A percentile compares a stretch with the other conserved stretches of the same genome.
phyloP scores from a whole-genome alignment of 2,329 filamentous ascomycete genomes.

The Cercospora beticola region DNA sequence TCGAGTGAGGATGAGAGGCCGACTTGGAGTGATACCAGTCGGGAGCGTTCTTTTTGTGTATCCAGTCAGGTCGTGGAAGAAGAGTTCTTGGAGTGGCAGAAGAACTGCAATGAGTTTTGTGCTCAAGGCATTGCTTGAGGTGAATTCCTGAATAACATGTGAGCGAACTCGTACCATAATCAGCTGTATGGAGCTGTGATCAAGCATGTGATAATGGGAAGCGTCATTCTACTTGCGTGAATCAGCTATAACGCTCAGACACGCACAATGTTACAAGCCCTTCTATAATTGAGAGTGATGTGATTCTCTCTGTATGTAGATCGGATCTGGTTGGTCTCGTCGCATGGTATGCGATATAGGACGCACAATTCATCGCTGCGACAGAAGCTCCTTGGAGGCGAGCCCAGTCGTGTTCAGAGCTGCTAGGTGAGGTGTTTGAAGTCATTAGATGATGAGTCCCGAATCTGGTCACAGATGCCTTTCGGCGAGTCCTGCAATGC shows the following conservation, averaged over 20 bases:
- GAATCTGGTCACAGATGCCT: not conserved
- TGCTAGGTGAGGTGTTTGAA: not conserved
- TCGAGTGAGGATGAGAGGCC: not conserved
- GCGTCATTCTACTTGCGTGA: not conserved
- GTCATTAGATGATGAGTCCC: not conserved
- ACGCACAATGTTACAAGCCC: not conserved
- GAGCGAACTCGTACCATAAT: not conserved
- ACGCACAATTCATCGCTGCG: not conserved
- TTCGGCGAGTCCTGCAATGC: not conserved
- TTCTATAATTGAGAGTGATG: not conserved
- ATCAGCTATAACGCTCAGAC: not conserved
- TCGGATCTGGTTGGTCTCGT: not conserved
- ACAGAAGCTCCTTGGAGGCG: not conserved
- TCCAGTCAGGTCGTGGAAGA: not conserved
- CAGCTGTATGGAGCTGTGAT: not conserved
- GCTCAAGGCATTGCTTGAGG: not conserved
- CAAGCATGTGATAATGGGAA: not conserved
- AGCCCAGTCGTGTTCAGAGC: not conserved
- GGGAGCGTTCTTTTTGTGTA: not conserved
- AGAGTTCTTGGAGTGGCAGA: not conserved
- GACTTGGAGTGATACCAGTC: not conserved
- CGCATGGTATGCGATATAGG: not conserved
- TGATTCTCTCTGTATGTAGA: not conserved
- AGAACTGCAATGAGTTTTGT: not conserved
- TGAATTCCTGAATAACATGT: not conserved